Evolutionary conservation across 495 filamentous ascomycete genomes (phyloP), one percentile per base, ranked within the genome.

Genomic region (Saxispiralis lemnorum): DNA sequence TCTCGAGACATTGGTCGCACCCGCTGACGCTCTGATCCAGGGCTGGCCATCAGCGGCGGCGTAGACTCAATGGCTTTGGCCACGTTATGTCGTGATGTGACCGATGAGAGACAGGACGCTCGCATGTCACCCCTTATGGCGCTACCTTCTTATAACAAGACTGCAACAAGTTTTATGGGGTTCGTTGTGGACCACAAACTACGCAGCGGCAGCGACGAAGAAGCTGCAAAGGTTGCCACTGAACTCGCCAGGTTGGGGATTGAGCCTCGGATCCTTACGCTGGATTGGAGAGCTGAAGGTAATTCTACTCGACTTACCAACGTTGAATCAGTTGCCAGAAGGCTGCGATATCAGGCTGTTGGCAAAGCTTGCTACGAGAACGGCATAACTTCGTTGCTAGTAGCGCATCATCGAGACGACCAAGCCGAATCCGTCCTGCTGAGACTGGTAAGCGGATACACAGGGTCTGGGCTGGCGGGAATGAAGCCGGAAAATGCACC

Each of bases 11-110:
- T 28, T 5, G 24, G 5, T 28, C 9, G 24, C 24, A 28, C 4
- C 9, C 5, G 24, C 24, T 28, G 9, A 28, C 24, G 24, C 9
- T 28, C 9, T 9, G 24, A 28, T 28, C 4, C 50, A 92, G 88
- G 72, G 44, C 63, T 95, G 20, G 88, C 88, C 10, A 63, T 96
- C 37, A 95, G 88, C 57, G 89, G 89, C 6, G 89, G 89, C 13
- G 81, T 89, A 12, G 89, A 97, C 54, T 96, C 89, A 4, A 97
- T 94, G 86, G 88, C 87, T 16, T 64, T 97, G 31, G 83, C 85
- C 34, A 70, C 63, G 44, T 68, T 96, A n/a, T 85, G 76, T 48
- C 19, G 31, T 24, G 28, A 34, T 2, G 40, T 19, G 30, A 35
- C 16, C 4, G 5, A 12, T 4, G 13, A 3, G 5, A 17, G 16